Base-by-base conservation (phyloP, 2,329 filamentous ascomycete species). In the Fusarium sp. region DNA sequence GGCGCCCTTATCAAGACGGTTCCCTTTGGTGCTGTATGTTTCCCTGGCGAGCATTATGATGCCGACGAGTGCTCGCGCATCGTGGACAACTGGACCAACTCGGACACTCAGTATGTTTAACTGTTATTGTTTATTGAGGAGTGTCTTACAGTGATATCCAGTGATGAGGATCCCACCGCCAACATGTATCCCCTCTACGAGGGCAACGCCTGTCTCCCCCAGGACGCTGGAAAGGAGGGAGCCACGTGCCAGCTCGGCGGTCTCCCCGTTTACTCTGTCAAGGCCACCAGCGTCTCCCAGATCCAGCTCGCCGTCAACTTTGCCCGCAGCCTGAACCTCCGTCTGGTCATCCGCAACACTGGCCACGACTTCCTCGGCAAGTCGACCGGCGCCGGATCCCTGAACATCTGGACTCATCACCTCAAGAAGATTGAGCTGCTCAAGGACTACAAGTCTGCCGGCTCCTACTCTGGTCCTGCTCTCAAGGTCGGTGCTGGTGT, bases 371-470 rank as follows among this genome's bases (percentile, higher is more conserved):
- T 85, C 76, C 79, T 81, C 24, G 90, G 90, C 56, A 88, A 88
- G 61, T 89, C 87, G 2, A 89, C 89, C 0, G 90, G 90, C 22
- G 86, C 85, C 33, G 90, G 90, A 5, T 83, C 87, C 1, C 79
- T 91, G 6, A 83, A 85, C 10, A 82, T 91, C 58, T 91, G 90
- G 85, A 90, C 86, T 12, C 88, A 90, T 69, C 79, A 85, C 72
- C 83, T 91, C 56, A 86, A 88, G 73, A 80, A 84, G 11, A 70
- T 78, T 20, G 55, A 77, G 64, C 62, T 77, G 29, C 59, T 79
- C 31, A 31, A 74, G 16, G 40, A 73, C 40, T 80, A 78, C 71
- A 67, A 76, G 69, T 72, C 77, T 12, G 36, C 64, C 3, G 69
- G 69, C 14, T 65, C 73, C 2, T 82, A 87, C 77, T 74, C 73